Conservation (phyloP, 2,329 filamentous ascomycete genomes). For the Botrytis sinoallii region DNA sequence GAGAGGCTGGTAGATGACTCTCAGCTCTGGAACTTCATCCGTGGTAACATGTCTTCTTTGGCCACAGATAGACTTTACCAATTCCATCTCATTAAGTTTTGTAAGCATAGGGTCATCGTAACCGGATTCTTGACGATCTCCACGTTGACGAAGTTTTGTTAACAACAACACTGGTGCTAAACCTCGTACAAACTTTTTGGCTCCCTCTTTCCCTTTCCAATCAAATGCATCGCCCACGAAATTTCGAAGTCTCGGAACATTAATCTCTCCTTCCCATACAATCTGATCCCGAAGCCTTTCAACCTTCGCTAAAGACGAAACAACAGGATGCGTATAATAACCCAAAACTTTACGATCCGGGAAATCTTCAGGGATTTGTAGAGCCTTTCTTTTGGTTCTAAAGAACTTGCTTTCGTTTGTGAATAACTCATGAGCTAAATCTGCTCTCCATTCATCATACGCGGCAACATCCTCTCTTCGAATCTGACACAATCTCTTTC, state of each 20-base stretch:
- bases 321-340: conserved; percentile 84
- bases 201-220: conserved; percentile 76
- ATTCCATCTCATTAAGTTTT: conserved; percentile 47
- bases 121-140: conserved; percentile 41
- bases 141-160: conserved; percentile 50
- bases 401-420: conserved; percentile 86
- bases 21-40: conserved; percentile 72
- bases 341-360: conserved; percentile 75
- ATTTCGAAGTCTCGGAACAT: conserved; percentile 64
- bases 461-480: conserved; percentile 56
- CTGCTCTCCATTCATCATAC: conserved; percentile 67
- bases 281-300: conserved; percentile 52
- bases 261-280: conserved; percentile 60
- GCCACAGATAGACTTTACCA: conserved; percentile 66
- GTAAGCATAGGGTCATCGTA: conserved; percentile 39
- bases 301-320: conserved; percentile 62
- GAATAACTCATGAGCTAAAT: conserved; percentile 69
- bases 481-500: conserved; percentile 67
- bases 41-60: conserved; percentile 69
- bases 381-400: conserved; percentile 66
- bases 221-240: conserved; percentile 81
- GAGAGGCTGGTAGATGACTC: conserved; percentile 73
- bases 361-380: conserved; percentile 76
- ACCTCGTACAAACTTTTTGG: conserved; percentile 78
- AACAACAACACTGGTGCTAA: conserved; percentile 74